Base-by-base conservation (phyloP, 1,284 basidiomycete species). In the Coriolopsis trogii region DNA sequence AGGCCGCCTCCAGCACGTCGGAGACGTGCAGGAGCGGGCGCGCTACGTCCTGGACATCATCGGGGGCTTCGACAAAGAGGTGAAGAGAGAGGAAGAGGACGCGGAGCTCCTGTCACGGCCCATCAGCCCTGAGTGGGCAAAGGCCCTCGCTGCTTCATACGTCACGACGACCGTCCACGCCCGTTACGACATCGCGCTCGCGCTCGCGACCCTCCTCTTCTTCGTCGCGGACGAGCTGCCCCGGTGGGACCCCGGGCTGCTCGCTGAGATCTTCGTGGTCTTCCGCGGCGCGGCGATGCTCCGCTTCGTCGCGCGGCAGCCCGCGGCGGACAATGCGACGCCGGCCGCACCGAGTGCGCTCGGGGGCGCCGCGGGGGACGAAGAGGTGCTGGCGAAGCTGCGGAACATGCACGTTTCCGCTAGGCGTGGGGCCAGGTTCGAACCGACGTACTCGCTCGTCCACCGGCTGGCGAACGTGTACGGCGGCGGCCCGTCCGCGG, bases 231-330 rank as follows among this genome's bases (percentile, higher is more conserved):
- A 84, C 21, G 78, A 84, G 26, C 70, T 89, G 16, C 68, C 72
- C 28, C 67, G 73, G 28, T 89, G 85, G 82, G 82, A 87, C 60
- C 79, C 83, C 21, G 72, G 80, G 15, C 62, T 90, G 26, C 69
- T 91, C 25, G 82, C 82, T 12, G 88, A 91, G 63, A 77, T 89
- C 23, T 86, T 91, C 64, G 85, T 85, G 12, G 81, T 90, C n/a
- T 91, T 88, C 62, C 79, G 89, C 26, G 87, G 87, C 16, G 70
- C 87, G 21, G 81, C 84, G 16, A 86, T 88, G 73, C 69, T 90
- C 23, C 84, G 82, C 25, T 78, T 77, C 52, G 72, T 84, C 41
- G 71, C 77, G 18, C 73, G 75, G 48, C 87, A 85, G 63, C 80
- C 87, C 49, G 78, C 78, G 23, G 80, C 75, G 10, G 75, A 79